Conservation (phyloP, 768 basidiomycete genomes). For the Macrolepiota albuminosa region DNA sequence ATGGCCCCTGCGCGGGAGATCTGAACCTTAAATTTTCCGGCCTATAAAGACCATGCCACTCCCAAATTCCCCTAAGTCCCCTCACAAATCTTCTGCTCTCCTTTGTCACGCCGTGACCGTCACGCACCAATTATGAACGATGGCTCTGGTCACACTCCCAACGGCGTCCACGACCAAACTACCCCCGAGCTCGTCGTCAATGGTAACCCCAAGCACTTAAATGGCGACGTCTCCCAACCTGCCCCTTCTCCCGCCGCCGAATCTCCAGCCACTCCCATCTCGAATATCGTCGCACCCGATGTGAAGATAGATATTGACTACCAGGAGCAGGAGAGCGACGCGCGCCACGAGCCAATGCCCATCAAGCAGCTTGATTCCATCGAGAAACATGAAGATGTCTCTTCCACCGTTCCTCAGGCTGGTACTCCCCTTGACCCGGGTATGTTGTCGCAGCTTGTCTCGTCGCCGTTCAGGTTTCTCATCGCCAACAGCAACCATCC, state of each 20-base stretch:
- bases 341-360: constrained; percentile 53
- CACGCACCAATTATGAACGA: constrained; percentile 69
- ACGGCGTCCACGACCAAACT: constrained; percentile 34
- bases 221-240: constrained; percentile 28
- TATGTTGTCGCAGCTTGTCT: constrained; percentile 27
- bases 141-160: constrained; percentile 33
- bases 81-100: constrained; percentile 67
- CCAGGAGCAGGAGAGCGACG: constrained; percentile 64
- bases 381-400: constrained; percentile 31
- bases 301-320: constrained; percentile 62
- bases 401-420: constrained; percentile 40
- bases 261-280: constrained; percentile 60
- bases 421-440: constrained; percentile 46
- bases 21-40: constrained; percentile 78
- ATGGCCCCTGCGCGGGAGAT: constrained; percentile 76
- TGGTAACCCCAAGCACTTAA: constrained; percentile 33
- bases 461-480: constrained; percentile 16
- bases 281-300: constrained; percentile 41
- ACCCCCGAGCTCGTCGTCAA: constrained; percentile 26
- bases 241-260: constrained; percentile 39
- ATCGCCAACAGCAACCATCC: constrained; percentile 36
- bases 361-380: constrained; percentile 39
- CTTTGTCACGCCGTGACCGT: constrained; percentile 68
- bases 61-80: constrained; percentile 68
- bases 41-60: constrained; percentile 78